These are phyloP conservation scores for Penicillium oxalicum DNA, from an alignment of 2,329 filamentous ascomycete genomes.

Conservation along the genomic window DNA sequence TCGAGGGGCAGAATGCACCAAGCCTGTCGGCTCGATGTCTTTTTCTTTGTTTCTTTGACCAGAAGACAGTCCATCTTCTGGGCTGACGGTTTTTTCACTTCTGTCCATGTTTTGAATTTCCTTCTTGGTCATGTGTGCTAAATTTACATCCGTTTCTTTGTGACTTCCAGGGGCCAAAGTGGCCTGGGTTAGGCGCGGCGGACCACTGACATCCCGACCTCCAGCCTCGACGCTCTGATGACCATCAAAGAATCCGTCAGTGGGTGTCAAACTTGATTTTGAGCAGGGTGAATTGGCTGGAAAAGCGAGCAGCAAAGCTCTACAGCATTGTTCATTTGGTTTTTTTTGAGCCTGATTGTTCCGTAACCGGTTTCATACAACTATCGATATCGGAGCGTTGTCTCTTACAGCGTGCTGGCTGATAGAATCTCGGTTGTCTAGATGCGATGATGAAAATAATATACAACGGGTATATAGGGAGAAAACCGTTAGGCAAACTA, in stretches of 20 bases:
- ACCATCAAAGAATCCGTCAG: background rate
- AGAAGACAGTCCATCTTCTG: background rate
- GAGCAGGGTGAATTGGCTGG: too few relatives aligned
- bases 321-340: too few relatives aligned
- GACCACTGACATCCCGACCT: background rate
- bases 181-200: background rate
- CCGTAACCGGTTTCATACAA: slow-evolving; percentile 8
- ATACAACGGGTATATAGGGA: slow-evolving; percentile 17
- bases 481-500: background rate
- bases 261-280: background rate
- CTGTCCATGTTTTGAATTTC: background rate
- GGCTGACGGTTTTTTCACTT: background rate
- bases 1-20: background rate
- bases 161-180: background rate
- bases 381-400: slow-evolving; percentile 6
- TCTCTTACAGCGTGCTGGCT: slow-evolving; percentile 9
- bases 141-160: slow-evolving; percentile 3
- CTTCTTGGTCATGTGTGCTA: background rate
- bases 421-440: slow-evolving; percentile 14
- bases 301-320: too few relatives aligned
- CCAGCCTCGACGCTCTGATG: background rate
- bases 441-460: slow-evolving; percentile 18
- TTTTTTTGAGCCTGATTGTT: background rate
- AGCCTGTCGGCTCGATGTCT: background rate
- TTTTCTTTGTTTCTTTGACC: background rate